Conservation (phyloP, 495 filamentous ascomycete genomes). For the Glonium stellatum region DNA sequence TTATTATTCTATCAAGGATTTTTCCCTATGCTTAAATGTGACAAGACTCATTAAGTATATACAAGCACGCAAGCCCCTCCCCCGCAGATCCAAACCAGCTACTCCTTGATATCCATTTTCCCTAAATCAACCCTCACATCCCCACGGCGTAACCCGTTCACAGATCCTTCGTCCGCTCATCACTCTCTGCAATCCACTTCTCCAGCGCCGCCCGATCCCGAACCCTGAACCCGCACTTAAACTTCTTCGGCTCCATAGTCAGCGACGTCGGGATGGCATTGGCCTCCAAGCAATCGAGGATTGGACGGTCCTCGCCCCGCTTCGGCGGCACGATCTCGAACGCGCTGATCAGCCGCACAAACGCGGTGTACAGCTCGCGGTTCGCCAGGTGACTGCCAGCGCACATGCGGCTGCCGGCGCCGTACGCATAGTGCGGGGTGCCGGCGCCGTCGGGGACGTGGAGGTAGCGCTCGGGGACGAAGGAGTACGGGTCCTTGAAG, state of each 20-base stretch:
- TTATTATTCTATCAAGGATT: no score
- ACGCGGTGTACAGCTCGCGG: conserved; percentile 44
- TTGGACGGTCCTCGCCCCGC: conserved; percentile 46
- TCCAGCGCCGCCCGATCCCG: conserved; percentile 42
- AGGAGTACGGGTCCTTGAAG: conserved; percentile 53
- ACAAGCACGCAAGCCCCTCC: no score
- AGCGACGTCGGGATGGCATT: conserved; percentile 58
- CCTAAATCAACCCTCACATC: no score
- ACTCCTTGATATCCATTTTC: no score
- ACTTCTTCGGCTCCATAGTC: conserved; percentile 65
- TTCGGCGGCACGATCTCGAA: conserved; percentile 51
- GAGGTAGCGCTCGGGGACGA: conserved; percentile 62
- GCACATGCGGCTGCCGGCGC: conserved; percentile 40
- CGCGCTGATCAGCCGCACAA: conserved; percentile 59
- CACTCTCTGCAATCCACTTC: conserved; percentile 42
- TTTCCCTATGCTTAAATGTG: no score
- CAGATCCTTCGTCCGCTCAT: conserved; percentile 52
- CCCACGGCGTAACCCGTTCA: no score
- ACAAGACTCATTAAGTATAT: no score
- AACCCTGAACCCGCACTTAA: conserved; percentile 47
- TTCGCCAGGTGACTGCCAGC: conserved; percentile 25
- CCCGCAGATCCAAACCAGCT: no score
- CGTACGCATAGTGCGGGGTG: conserved; percentile 65
- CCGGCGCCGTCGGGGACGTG: conserved; percentile 47
- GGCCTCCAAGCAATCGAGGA: conserved; percentile 56